Conservation (phyloP, 2,329 filamentous ascomycete species). For the Phaeosphaeriaceae sp. region DNA sequence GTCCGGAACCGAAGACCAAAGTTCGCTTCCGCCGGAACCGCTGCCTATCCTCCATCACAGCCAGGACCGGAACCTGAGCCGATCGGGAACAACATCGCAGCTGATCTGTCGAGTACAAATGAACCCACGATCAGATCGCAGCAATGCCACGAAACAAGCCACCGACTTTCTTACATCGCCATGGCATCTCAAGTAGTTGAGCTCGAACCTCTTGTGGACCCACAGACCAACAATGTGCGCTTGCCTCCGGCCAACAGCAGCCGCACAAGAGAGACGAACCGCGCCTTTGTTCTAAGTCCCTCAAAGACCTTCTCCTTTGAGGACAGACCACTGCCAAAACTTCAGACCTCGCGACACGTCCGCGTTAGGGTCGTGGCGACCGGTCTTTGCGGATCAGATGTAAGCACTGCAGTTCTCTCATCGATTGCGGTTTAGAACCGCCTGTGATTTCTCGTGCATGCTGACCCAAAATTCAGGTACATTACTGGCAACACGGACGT, state of each 20-base stretch:
- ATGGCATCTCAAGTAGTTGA: too few species aligned
- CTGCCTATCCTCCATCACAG: too few species aligned
- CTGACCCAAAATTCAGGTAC: too few species aligned
- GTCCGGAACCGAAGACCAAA: conserved; percentile 1
- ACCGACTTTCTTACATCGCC: too few species aligned
- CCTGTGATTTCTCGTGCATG: too few species aligned
- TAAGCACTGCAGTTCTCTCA: conserved; percentile 29
- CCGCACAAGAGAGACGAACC: conserved; percentile 2
- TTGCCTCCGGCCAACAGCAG: too few species aligned
- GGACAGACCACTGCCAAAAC: conserved; percentile 71
- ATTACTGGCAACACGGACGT: too few species aligned
- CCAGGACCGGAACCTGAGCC: too few species aligned
- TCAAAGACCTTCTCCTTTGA: conserved; percentile 57
- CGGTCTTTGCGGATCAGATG: conserved; percentile 78
- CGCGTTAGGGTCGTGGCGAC: conserved; percentile 80
- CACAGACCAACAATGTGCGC: too few species aligned
- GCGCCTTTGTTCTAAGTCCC: conserved; percentile 12
- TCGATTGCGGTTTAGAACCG: too few species aligned
- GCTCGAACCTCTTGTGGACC: background rate
- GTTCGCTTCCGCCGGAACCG: conserved; percentile 7
- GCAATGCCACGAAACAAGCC: too few species aligned
- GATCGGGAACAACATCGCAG: background rate
- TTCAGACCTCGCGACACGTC: conserved; percentile 71
- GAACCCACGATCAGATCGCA: too few species aligned
- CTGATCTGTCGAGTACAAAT: background rate